Percentiles rank a stretch among this genome's conserved stretches.
Evolutionary conservation across 2,329 filamentous ascomycete species (phyloP).

Genomic region (Paracoccidioides lutzii): DNA sequence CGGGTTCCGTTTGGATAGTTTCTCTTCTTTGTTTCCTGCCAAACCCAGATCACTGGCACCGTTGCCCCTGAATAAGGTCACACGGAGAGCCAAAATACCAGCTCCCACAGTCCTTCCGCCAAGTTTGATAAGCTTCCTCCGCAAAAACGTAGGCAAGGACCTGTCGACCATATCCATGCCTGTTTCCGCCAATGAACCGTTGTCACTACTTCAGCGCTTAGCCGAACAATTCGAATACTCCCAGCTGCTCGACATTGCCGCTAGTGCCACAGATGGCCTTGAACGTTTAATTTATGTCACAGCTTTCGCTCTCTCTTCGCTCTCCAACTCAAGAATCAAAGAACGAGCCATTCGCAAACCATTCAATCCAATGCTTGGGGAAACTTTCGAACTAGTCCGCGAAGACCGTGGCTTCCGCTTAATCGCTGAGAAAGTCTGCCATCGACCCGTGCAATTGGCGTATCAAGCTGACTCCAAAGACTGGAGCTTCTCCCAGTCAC

Average conservation of each 20-base stretch:
- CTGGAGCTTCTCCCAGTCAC: conserved; percentile 81
- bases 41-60: conserved; percentile 66
- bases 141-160: conserved; percentile 97
- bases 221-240: conserved; percentile 90
- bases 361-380: conserved; percentile 91
- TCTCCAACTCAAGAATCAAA: conserved; percentile 69
- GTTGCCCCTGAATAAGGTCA: conserved; percentile 56
- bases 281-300: conserved; percentile 75
- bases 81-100: conserved; percentile 57
- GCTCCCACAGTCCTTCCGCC: conserved; percentile 68
- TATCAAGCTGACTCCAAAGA: conserved; percentile 77
- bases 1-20: conserved; percentile 20
- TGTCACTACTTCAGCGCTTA: conserved; percentile 73
- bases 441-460: conserved; percentile 82
- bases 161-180: conserved; percentile 95
- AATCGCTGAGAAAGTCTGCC: conserved; percentile 88
- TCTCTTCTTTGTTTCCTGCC: conserved; percentile 52
- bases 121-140: conserved; percentile 81
- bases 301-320: conserved; percentile 79
- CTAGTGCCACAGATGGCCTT: conserved; percentile 40
- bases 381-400: conserved; percentile 86
- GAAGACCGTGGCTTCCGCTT: conserved; percentile 80
- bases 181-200: conserved; percentile 87
- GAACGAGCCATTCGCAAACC: conserved; percentile 91
- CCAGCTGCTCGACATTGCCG: conserved; percentile 64